These are phyloP conservation scores for Quercus dentata DNA, from an alignment of 306 rosid genomes.

Conservation along the genomic window DNA sequence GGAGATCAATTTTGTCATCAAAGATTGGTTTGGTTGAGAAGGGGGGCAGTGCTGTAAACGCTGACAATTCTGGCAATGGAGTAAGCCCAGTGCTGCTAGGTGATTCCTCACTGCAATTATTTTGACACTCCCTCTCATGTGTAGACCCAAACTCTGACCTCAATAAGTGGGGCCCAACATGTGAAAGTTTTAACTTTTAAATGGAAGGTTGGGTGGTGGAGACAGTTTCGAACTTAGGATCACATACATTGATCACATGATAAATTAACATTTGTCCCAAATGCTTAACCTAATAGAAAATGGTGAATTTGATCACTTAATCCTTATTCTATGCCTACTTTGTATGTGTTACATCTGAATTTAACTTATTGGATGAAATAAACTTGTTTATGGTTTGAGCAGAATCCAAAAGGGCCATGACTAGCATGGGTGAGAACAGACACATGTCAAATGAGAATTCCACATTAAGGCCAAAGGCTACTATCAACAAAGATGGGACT, in stretches of 20 bases:
- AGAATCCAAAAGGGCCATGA: background rate
- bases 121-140: background rate
- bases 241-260: too few species aligned
- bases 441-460: background rate
- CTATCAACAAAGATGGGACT: constrained; percentile 7
- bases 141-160: background rate
- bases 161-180: background rate
- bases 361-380: background rate
- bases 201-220: too few species aligned
- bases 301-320: too few species aligned
- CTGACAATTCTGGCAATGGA: background rate
- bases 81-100: background rate
- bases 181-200: too few species aligned
- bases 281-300: too few species aligned
- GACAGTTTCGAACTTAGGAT: too few species aligned
- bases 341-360: too few species aligned
- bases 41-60: background rate
- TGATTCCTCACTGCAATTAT: background rate
- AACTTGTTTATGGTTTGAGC: background rate
- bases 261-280: too few species aligned
- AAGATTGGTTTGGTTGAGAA: background rate
- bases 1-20: background rate
- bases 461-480: background rate
- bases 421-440: background rate
- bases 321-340: too few species aligned